Evolutionary conservation across 257 asterid species (phyloP).

Genomic region (Fraxinus excelsior): DNA sequence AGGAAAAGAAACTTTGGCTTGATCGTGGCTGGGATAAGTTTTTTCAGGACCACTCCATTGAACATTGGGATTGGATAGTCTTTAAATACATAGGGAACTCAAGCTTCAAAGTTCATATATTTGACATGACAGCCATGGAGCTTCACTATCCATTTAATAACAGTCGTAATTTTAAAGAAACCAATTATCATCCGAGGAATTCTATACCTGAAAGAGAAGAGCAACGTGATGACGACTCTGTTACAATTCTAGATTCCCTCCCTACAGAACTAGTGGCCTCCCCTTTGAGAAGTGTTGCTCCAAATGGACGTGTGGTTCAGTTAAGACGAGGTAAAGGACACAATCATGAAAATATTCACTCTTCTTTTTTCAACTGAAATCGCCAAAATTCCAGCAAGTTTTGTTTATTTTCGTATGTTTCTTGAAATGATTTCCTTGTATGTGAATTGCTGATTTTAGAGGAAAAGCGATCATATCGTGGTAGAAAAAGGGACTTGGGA

Average conservation of each 20-base stretch:
- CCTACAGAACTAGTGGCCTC: background rate
- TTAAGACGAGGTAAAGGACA: background rate
- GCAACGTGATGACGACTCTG: background rate
- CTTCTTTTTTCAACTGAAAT: no score
- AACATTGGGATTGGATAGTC: conserved; percentile 1
- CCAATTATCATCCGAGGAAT: background rate
- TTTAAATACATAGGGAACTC: conserved; percentile 22
- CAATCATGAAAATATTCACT: no score
- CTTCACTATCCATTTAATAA: conserved; percentile 1
- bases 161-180: background rate
- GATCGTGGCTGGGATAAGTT: conserved; percentile 25
- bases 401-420: no score
- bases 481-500: background rate
- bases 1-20: conserved; percentile 7
- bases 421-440: no score
- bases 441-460: no score
- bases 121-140: conserved; percentile 23
- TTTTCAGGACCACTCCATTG: conserved; percentile 21
- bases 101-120: conserved; percentile 18
- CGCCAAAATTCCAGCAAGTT: no score
- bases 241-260: background rate
- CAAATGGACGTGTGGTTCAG: background rate
- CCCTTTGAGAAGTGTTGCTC: background rate
- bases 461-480: background rate
- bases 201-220: background rate